Evolutionary conservation across 2,329 filamentous ascomycete species (phyloP), one percentile per base, ranked within the genome.

Genomic region (Aspergillus fischeri): DNA sequence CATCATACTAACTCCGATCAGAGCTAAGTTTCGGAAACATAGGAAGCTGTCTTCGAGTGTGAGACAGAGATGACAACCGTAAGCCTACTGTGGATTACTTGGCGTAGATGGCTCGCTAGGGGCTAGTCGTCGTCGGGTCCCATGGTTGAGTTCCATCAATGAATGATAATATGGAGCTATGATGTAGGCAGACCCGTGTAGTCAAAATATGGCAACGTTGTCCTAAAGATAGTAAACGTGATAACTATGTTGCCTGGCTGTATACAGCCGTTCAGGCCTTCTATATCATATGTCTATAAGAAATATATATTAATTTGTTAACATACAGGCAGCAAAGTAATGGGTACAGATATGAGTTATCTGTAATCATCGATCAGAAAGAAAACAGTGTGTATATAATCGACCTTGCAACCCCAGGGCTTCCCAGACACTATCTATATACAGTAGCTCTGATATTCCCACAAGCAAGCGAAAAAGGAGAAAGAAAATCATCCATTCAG

Each of bases 401-500:
- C 14, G 7, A 38, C 17, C 32, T 38, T n/a, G 5, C 32, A 38
- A 17, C 14, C 3, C 2, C 14, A 38, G 14, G 14, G 14, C 32
- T 38, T 38, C 3, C 14, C 3, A 1, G 14, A 38, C 32, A 17
- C 32, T 17, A 38, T 24, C 20, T 14, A 24, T 20, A 11, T 47
- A 47, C 10, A 45, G 2, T 27, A 10, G 4, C 3, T 24, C 9
- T 24, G 21, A 20, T 45, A 45, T 24, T 21, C 41, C 3, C 20
- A 24, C 20, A 9, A 10, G 4, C 6, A 10, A 45, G 4, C 44
- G 5, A 27, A 27, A 21, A 47, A 25, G 17, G 10, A 14, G 4
- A 14, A 25, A 27, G 44, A 25, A 45, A 29, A 9, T 11, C 48
- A 54, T 41, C 49, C 38, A 51, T 57, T 38, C 51, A 56, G 51